Evolutionary conservation across 345 rosid species (phyloP).

Genomic region (Camelina hispida): DNA sequence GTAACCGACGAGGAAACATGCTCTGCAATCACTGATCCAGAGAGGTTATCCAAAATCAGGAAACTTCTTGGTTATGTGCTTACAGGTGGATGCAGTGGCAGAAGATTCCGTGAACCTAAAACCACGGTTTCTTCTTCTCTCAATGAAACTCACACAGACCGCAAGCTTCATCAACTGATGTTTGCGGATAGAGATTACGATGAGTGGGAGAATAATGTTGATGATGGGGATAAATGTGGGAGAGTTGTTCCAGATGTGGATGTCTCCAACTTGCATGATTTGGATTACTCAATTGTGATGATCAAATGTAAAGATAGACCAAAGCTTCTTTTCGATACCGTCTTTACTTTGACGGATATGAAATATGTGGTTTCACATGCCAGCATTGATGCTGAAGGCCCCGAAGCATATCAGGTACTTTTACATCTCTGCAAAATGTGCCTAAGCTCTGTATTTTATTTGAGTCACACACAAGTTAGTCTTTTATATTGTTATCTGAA

Average conservation of each 20-base stretch:
- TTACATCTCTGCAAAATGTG: not conserved
- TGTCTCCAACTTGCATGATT: conserved; percentile 75
- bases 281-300: conserved; percentile 81
- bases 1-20: conserved; percentile 74
- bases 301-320: conserved; percentile 88
- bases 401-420: conserved; percentile 75
- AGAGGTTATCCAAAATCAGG: conserved; percentile 67
- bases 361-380: conserved; percentile 92
- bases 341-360: conserved; percentile 93
- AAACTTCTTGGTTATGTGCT: conserved; percentile 75
- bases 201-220: conserved; percentile 51
- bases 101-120: conserved; percentile 59
- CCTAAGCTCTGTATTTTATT: not conserved
- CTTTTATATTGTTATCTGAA: not conserved
- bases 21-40: conserved; percentile 65
- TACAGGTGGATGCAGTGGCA: conserved; percentile 64
- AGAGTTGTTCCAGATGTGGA: conserved; percentile 66
- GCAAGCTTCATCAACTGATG: conserved; percentile 98
- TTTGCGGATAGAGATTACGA: conserved; percentile 91
- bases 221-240: conserved; percentile 44
- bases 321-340: conserved; percentile 86
- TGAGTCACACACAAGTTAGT: not conserved
- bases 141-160: conserved; percentile 61
- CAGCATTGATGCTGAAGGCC: conserved; percentile 67
- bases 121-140: conserved; percentile 60